A percentile compares a stretch with the other conserved stretches of the same genome.
Evolutionary conservation across 106 monocot species (phyloP).

Genomic region (Agapanthus africanus): DNA sequence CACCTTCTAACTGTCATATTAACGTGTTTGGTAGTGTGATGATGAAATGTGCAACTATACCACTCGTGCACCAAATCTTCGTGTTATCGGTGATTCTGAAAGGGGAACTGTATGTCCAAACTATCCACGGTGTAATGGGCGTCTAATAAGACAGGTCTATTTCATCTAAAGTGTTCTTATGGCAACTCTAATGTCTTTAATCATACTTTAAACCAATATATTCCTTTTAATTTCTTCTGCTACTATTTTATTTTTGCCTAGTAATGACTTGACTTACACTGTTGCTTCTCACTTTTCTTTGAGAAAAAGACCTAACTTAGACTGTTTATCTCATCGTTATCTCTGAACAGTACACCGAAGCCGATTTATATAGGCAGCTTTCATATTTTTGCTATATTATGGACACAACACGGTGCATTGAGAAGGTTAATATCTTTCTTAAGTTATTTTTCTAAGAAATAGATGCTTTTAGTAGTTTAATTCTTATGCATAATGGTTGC

Average conservation of each 20-base stretch:
- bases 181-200: background rate
- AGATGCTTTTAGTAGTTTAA: background rate
- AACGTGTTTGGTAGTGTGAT: constrained; percentile 50
- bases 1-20: background rate
- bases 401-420: constrained; percentile 49
- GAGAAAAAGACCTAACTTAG: background rate
- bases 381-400: constrained; percentile 73
- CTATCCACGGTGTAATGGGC: constrained; percentile 81
- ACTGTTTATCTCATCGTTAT: background rate
- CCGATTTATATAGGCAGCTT: constrained; percentile 80
- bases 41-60: constrained; percentile 84
- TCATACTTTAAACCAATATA: too few relatives aligned
- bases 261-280: too few relatives aligned
- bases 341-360: constrained; percentile 65
- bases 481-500: constrained; percentile 12
- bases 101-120: constrained; percentile 85
- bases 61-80: constrained; percentile 53
- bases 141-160: constrained; percentile 66
- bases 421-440: constrained; percentile 45
- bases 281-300: too few relatives aligned
- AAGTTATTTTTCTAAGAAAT: background rate
- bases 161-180: background rate
- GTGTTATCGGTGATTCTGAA: constrained; percentile 80
- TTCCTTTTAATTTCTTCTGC: too few relatives aligned
- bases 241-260: too few relatives aligned